A percentile compares a stretch with the other conserved stretches of the same genome.
phyloP scores from a whole-genome alignment of 2,329 filamentous ascomycete species.

The Colletotrichum tabaci region DNA sequence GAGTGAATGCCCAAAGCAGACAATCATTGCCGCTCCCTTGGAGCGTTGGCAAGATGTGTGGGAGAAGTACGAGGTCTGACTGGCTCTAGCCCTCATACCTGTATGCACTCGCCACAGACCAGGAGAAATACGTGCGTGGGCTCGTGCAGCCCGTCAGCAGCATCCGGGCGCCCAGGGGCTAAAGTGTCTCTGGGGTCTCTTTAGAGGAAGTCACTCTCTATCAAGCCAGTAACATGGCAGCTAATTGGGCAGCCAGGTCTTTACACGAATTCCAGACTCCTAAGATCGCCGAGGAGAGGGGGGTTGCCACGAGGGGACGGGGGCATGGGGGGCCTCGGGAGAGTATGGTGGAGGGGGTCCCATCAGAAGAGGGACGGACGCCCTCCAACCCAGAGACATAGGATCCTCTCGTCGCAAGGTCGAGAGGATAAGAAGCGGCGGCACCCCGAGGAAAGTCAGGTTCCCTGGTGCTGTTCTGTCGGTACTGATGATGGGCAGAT shows the following conservation, averaged over 20 bases:
- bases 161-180: slow-evolving; percentile 17
- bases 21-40: not conserved
- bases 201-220: slow-evolving; percentile 44
- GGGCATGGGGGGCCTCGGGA: slow-evolving; percentile 25
- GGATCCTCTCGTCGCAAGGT: slow-evolving; percentile 6
- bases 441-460: not conserved
- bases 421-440: slow-evolving; percentile 36
- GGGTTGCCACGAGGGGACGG: slow-evolving; percentile 31
- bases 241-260: slow-evolving; percentile 34
- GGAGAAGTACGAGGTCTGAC: slow-evolving; percentile 18
- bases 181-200: slow-evolving; percentile 28
- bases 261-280: slow-evolving; percentile 38
- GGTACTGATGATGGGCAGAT: not conserved
- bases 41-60: slow-evolving; percentile 18
- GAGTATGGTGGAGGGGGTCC: slow-evolving; percentile 26
- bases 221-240: slow-evolving; percentile 24
- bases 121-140: slow-evolving; percentile 8
- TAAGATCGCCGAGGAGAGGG: slow-evolving; percentile 41
- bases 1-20: slow-evolving; percentile 5
- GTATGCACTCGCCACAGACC: slow-evolving; percentile 35
- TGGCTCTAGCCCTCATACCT: slow-evolving; percentile 26
- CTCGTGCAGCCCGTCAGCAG: slow-evolving; percentile 18
- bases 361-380: slow-evolving; percentile 26
- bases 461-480: not conserved
- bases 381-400: slow-evolving; percentile 24